Conservation (phyloP, 495 filamentous ascomycete genomes). For the Aspergillus funiculosus region DNA sequence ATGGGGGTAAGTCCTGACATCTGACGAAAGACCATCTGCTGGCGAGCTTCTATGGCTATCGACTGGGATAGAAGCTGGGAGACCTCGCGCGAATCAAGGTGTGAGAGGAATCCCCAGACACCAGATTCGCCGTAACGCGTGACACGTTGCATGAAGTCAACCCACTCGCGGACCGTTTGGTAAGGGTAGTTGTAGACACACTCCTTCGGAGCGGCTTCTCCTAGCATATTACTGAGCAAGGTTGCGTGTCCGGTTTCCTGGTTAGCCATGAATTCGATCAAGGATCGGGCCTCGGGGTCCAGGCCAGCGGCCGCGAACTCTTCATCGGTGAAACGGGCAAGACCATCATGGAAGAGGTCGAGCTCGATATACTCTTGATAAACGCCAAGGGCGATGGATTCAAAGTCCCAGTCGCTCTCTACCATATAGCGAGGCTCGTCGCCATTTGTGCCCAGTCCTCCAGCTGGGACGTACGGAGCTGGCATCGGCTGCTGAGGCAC, state of each 20-base stretch:
- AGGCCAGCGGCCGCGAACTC: slow-evolving; percentile 68
- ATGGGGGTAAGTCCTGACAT: slow-evolving; percentile 79
- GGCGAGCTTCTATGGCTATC: slow-evolving; percentile 78
- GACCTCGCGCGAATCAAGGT: slow-evolving; percentile 72
- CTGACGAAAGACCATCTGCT: slow-evolving; percentile 86
- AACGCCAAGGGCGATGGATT: slow-evolving; percentile 62
- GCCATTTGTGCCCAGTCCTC: slow-evolving; percentile 78
- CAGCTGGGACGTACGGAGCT: slow-evolving; percentile 66
- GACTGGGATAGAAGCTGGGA: slow-evolving; percentile 67
- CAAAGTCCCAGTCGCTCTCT: slow-evolving; percentile 67
- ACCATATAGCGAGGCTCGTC: slow-evolving; percentile 64
- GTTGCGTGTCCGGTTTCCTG: slow-evolving; percentile 82
- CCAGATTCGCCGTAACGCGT: slow-evolving; percentile 79
- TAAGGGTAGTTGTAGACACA: slow-evolving; percentile 83
- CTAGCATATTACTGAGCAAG: slow-evolving; percentile 75
- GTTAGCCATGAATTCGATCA: slow-evolving; percentile 80
- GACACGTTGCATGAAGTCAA: slow-evolving; percentile 83
- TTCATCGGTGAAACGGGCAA: slow-evolving; percentile 60
- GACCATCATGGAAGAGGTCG: slow-evolving; percentile 77
- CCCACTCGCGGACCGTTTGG: slow-evolving; percentile 66
- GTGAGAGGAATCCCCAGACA: slow-evolving; percentile 77
- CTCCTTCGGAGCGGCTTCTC: slow-evolving; percentile 57
- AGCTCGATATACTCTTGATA: slow-evolving; percentile 88
- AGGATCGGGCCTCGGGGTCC: slow-evolving; percentile 57
- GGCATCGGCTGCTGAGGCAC: slow-evolving; percentile 57